Conservation (phyloP, 306 rosid genomes). For the Myrica gale region DNA sequence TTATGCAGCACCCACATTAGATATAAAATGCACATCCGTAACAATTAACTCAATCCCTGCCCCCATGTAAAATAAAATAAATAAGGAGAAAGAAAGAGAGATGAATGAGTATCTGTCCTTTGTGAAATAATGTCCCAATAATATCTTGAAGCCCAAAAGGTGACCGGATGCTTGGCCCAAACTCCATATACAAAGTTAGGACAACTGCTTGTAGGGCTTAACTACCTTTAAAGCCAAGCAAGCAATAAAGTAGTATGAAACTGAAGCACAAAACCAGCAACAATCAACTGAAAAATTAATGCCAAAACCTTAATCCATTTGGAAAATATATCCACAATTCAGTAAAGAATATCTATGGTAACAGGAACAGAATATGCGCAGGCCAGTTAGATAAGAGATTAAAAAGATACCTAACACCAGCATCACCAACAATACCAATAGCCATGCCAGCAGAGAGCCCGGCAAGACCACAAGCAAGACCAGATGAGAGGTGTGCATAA, state of each 20-base stretch:
- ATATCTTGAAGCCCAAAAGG: neutral
- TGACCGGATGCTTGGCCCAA: neutral
- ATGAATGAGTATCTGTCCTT: too few species aligned
- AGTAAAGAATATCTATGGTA: neutral
- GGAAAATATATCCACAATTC: neutral
- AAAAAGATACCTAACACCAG: conserved; percentile 72
- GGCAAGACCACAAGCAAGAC: conserved; percentile 85
- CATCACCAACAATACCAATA: conserved; percentile 88
- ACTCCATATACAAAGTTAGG: neutral
- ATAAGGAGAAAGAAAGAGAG: too few species aligned
- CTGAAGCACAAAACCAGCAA: neutral
- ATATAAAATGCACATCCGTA: too few species aligned
- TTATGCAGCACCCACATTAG: too few species aligned
- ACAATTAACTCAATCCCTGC: too few species aligned
- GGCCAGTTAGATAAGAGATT: neutral
- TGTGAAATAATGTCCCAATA: neutral
- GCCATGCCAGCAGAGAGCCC: conserved; percentile 95
- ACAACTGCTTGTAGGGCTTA: neutral
- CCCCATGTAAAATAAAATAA: too few species aligned
- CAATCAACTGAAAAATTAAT: neutral
- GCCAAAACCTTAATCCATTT: neutral
- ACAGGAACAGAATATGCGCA: neutral
- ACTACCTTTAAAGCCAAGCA: neutral
- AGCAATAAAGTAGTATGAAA: neutral
- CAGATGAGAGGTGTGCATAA: conserved; percentile 87